A percentile compares a stretch with the other conserved stretches of the same genome.
phyloP scores from a whole-genome alignment of 202 grass and related monocot genomes.

The Musa balbisiana region DNA sequence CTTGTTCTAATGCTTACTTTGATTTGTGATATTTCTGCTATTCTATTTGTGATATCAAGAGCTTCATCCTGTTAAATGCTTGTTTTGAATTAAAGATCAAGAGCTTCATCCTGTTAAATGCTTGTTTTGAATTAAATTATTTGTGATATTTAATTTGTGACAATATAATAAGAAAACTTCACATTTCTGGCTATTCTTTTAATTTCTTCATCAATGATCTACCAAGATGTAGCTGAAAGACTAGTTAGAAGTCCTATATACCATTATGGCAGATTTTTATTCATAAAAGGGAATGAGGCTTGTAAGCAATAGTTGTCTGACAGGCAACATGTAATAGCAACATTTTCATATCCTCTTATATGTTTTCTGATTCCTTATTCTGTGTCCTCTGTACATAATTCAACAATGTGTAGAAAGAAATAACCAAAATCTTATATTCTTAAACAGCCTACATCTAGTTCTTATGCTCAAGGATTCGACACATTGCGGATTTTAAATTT shows the following conservation, averaged over 20 bases:
- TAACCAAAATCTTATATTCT: slow-evolving; percentile 28
- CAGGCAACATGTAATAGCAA: no score
- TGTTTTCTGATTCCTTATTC: slow-evolving; percentile 5
- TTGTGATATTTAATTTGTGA: neutral
- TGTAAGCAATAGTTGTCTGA: no score
- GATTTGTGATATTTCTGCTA: neutral
- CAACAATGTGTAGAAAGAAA: slow-evolving; percentile 6
- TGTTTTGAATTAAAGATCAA: neutral
- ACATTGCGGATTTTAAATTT: slow-evolving; percentile 74
- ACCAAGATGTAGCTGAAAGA: neutral
- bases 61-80: neutral
- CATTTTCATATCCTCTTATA: neutral
- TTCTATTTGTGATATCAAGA: no score
- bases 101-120: neutral
- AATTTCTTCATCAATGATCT: neutral
- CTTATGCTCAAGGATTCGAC: slow-evolving; percentile 54
- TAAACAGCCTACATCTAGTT: slow-evolving; percentile 38
- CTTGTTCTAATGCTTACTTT: neutral
- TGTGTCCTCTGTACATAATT: slow-evolving; percentile 3
- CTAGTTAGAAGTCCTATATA: neutral
- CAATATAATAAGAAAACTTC: neutral
- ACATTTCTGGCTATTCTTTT: neutral
- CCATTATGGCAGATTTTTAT: neutral
- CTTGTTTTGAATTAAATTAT: neutral
- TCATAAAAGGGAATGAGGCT: neutral